Evolutionary conservation across 306 rosid genomes (phyloP).

Genomic region (Fragaria iinumae): DNA sequence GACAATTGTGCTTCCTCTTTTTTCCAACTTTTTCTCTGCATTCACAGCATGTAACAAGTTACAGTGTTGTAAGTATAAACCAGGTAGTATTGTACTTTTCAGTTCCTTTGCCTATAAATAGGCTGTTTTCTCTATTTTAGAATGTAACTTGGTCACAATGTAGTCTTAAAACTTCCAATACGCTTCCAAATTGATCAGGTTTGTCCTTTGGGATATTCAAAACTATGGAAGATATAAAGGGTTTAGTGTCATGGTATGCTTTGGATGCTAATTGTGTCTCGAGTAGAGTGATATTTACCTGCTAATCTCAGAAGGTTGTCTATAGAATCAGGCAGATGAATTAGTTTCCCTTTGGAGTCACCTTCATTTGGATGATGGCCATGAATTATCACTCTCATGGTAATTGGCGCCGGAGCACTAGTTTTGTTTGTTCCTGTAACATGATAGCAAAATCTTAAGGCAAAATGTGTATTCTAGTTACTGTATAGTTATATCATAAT

Average conservation of each 20-base stretch:
- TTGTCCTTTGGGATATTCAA: background rate
- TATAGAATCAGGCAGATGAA: slow-evolving; percentile 67
- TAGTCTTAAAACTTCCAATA: too few relatives aligned
- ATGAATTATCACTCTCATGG: slow-evolving; percentile 58
- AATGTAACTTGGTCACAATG: too few relatives aligned
- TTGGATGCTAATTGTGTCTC: slow-evolving; percentile 26
- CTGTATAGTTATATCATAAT: background rate
- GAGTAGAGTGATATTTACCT: slow-evolving; percentile 43
- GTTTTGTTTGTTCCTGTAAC: slow-evolving; percentile 40
- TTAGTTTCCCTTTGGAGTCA: slow-evolving; percentile 44
- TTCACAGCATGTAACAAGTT: slow-evolving; percentile 19
- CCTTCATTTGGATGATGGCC: slow-evolving; percentile 67
- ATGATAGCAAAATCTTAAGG: slow-evolving; percentile 14
- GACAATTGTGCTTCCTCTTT: slow-evolving; percentile 59
- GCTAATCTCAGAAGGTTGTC: slow-evolving; percentile 62
- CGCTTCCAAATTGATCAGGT: background rate
- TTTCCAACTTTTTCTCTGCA: slow-evolving; percentile 71
- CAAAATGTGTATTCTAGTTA: background rate
- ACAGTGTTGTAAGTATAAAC: background rate
- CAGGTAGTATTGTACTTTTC: background rate
- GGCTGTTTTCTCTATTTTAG: too few relatives aligned
- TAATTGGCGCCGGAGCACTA: slow-evolving; percentile 32
- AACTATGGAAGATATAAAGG: background rate
- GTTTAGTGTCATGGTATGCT: background rate
- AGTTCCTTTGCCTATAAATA: too few relatives aligned